Conservation (phyloP, 169 alveolate genomes). For the Plasmodium inui region DNA sequence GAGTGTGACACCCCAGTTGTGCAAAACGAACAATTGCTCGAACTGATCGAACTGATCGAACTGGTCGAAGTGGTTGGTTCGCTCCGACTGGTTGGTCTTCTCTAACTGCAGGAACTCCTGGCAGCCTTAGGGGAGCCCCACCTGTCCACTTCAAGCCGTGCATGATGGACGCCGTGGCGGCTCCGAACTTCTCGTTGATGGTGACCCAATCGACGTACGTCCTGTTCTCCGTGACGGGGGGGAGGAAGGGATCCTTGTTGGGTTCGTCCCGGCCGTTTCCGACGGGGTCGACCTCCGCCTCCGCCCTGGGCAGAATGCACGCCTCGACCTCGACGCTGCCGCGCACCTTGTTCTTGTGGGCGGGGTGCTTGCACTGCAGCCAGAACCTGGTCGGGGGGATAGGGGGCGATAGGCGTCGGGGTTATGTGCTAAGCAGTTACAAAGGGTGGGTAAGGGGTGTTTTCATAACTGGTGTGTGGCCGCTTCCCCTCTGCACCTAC, state of each 20-base stretch:
- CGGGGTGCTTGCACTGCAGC: conserved; percentile 86
- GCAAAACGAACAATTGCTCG: too few relatives aligned
- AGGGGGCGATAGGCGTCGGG: background rate
- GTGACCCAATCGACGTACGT: conserved; percentile 92
- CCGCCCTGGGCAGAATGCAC: conserved; percentile 86
- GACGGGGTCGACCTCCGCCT: conserved; percentile 89
- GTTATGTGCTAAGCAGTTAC: background rate
- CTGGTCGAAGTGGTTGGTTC: too few relatives aligned
- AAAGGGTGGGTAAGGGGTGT: too few relatives aligned
- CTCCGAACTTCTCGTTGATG: conserved; percentile 87
- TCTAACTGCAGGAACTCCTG: too few relatives aligned
- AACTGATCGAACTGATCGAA: too few relatives aligned
- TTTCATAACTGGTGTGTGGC: background rate
- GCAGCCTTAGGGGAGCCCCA: background rate
- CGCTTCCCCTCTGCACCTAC: conserved; percentile 3
- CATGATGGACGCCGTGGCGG: conserved; percentile 86
- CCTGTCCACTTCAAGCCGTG: conserved; percentile 85
- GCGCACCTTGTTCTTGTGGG: conserved; percentile 85
- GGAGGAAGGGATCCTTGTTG: conserved; percentile 90
- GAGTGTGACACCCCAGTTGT: background rate
- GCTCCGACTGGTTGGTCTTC: background rate
- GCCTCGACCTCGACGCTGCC: conserved; percentile 91
- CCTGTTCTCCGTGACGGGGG: conserved; percentile 90
- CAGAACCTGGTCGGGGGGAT: conserved; percentile 74
- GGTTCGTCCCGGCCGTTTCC: conserved; percentile 94